Evolutionary conservation across 176 grass and related monocot genomes (phyloP).

Genomic region (Calamus simplicifolius): DNA sequence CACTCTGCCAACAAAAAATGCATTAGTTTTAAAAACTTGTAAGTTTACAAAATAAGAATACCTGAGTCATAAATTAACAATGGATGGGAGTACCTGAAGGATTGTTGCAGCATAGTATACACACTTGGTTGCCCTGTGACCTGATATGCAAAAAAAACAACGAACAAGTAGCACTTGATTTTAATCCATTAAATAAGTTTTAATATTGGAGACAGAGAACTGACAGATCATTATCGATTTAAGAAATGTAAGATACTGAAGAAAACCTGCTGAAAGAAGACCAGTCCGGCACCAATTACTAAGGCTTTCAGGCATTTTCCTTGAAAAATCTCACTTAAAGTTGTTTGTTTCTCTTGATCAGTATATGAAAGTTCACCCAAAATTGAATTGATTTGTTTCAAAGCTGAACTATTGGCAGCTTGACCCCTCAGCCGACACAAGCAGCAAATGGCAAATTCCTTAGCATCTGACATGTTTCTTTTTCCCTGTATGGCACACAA

Average conservation of each 20-base stretch:
- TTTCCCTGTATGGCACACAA: conserved; percentile 92
- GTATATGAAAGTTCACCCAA: conserved; percentile 54
- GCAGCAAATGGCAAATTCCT: conserved; percentile 54
- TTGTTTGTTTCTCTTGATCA: conserved; percentile 41
- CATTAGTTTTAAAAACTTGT: neutral
- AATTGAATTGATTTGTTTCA: conserved; percentile 58
- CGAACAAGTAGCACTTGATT: conserved; percentile 7
- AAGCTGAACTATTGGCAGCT: conserved; percentile 35
- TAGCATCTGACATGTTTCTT: conserved; percentile 41
- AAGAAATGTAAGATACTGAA: conserved; percentile 11
- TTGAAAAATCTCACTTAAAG: conserved; percentile 81
- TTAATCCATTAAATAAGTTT: no score
- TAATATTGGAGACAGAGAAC: no score
- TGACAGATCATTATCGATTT: no score
- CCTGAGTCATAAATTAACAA: no score
- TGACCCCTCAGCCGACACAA: conserved; percentile 78
- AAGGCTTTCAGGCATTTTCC: conserved; percentile 93
- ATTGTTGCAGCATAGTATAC: conserved; percentile 96
- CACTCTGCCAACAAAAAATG: conserved; percentile 46
- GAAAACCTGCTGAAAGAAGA: conserved; percentile 92
- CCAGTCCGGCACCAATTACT: conserved; percentile 82
- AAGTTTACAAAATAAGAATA: no score
- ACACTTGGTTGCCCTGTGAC: conserved; percentile 96
- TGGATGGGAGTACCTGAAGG: conserved; percentile 54
- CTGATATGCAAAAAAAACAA: conserved; percentile 30